Base-by-base conservation (phyloP, 768 basidiomycete species). In the Auriscalpium vulgare region DNA sequence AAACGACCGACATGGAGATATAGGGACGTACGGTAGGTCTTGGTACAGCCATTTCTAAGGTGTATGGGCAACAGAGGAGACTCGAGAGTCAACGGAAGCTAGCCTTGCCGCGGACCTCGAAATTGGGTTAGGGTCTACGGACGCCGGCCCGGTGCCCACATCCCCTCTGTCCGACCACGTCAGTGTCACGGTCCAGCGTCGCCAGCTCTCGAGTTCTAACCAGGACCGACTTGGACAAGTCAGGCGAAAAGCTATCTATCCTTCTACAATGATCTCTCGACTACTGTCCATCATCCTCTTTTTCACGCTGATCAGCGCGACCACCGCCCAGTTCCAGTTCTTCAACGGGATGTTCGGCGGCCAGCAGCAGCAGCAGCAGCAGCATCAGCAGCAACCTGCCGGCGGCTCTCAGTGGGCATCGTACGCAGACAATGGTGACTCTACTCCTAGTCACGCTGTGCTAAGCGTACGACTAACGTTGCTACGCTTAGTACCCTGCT, bases 1-100 rank as follows among this genome's bases (percentile, higher is more conserved):
- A 29, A 48, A 2, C 11, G 36, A 46, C 37, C 21, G 49, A 37
- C 54, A 10, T 43, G 51, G 60, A 11, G 16, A 29, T 10, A 14
- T 17, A n/a, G 19, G 44, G 29, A 65, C 80, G 64, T 68, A 88
- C 88, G 23, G 86, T 79, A 55, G 88, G 87, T 74, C 88, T 78
- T 62, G 82, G 75, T 56, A 81, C 72, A 53, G 88, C 78, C 87
- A 89, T 88, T 64, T 47, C 29, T 29, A 55, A 23, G 43, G 48
- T 4, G 48, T 34, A 35, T 16, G 34, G 10, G 19, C 16, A 37
- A 16, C 10, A 49, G 3, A 44, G 1, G 14, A 16, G 43, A 17
- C 1, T 19, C 14, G 5, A 44, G 6, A 1, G 43, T 44, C 43
- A 49, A 49, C 10, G 48, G 17, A 49, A 49, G 9, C 13, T 16